A percentile compares a stretch with the other conserved stretches of the same genome.
phyloP scores from a whole-genome alignment of 495 filamentous ascomycete genomes.

The Terfezia claveryi region DNA sequence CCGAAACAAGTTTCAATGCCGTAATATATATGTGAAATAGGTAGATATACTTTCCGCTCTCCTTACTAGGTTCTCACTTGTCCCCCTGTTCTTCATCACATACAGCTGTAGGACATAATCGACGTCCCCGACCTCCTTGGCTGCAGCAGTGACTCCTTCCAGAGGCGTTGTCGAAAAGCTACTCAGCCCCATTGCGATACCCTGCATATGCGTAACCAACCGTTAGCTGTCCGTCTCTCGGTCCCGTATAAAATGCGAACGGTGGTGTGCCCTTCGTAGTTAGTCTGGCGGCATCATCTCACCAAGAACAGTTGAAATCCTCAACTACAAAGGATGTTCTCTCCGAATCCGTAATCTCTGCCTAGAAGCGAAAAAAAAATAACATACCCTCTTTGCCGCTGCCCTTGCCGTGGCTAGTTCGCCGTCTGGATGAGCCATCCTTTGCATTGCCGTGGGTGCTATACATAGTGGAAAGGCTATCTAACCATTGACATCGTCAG shows the following conservation, averaged over 20 bases:
- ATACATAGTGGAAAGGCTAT: conserved; percentile 23
- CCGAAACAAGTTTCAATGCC: too few relatives aligned
- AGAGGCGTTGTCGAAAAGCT: conserved; percentile 30
- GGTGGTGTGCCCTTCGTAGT: too few relatives aligned
- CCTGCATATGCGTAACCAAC: background rate
- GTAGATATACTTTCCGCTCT: conserved; percentile 20
- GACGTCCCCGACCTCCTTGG: conserved; percentile 18
- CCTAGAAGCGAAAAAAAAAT: too few relatives aligned
- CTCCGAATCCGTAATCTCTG: too few relatives aligned
- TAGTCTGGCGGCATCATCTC: too few relatives aligned
- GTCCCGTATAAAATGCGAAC: too few relatives aligned
- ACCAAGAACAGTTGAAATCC: too few relatives aligned
- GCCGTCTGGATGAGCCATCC: conserved; percentile 28
- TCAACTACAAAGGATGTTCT: too few relatives aligned
- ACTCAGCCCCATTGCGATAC: conserved; percentile 33
- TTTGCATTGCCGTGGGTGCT: conserved; percentile 27
- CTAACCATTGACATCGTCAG: background rate
- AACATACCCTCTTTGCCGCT: conserved; percentile 14
- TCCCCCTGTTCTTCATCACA: conserved; percentile 22
- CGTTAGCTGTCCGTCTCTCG: too few relatives aligned
- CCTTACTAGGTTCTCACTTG: conserved; percentile 18
- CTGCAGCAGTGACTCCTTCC: conserved; percentile 28
- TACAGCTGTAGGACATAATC: conserved; percentile 28
- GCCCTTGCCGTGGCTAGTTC: conserved; percentile 28
- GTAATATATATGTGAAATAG: too few relatives aligned